Evolutionary conservation across 352 stramenopile genomes (phyloP), one percentile per base, ranked within the genome.

Genomic region (Phytophthora aleatoria): DNA sequence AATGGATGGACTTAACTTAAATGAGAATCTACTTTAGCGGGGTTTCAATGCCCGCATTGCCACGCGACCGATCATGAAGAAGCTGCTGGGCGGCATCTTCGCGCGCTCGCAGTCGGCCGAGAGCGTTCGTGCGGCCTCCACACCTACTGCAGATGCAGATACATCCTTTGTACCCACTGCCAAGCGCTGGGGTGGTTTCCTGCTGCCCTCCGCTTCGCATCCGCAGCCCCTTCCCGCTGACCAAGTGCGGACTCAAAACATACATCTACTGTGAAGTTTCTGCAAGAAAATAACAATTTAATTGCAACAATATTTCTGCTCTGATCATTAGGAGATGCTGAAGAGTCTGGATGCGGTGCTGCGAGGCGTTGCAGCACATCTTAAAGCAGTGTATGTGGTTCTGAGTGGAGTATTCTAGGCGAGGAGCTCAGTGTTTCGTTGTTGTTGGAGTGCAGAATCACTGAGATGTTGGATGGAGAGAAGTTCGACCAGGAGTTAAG

Each of bases 61-160:
- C 11, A 9, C 48, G 48, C 31, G 50, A 47, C 44, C 10, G 13
- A 24, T 26, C 43, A 92, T 92, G 83, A 92, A 92, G 68, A 92
- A 89, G 73, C 69, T 92, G 16, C 59, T 88, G 10, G 78, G 72
- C 15, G 73, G 79, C 28, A 72, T 92, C 58, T 90, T 90, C 68
- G 53, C 72, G 61, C 80, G 81, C 64, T 68, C 58, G 2, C 59
- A 64, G 28, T 62, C 58, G n/a, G 12, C 30, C 11, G 50, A 60
- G 26, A 68, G 44, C 42, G 39, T 59, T n/a, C 47, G 56, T 0
- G 47, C 45, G 15, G 39, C 55, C 1, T 38, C 41, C 3, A 63
- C 50, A 10, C 48, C 53, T 2, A 38, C 28, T 16, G 13, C 11
- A 13, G 20, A 54, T 24, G 2, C 3, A 33, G 41, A 57, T 1